Evolutionary conservation across 2,329 filamentous ascomycete genomes (phyloP), one percentile per base, ranked within the genome.

Genomic region (Pyrenophora graminea): DNA sequence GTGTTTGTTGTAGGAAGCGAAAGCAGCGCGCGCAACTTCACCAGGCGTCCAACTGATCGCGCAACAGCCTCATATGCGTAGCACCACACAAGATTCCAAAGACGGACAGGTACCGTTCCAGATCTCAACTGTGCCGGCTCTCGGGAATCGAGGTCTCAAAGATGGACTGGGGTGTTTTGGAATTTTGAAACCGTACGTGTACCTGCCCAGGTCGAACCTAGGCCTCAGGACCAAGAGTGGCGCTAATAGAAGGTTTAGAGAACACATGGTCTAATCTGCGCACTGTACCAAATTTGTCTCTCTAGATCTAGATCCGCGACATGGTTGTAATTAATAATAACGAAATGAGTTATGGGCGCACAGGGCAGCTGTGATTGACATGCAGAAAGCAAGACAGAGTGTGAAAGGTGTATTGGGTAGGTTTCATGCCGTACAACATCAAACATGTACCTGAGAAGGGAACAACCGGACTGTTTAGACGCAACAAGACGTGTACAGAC

Each of bases 111-210:
- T 33, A 33, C 33, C 13, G 54, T 44, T 38, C 27, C 51, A 51
- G 27, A 39, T 15, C 36, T 23, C 23, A 5, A 47, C 51, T 40
- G 48, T 48, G 44, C 50, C 51, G 36, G 19, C 15, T 34, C 33
- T 38, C 39, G 54, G 50, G 44, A 40, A 34, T 45, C 47, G 31
- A 39, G 36, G 41, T 48, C 27, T 30, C 27, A 30, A 12, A 30
- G 10, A 13, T 37, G 33, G 27, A 27, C 19, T 31, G 23, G 33
- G 38, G 6, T 2, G 40, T 45, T 57, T 57, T 57, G 51, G 40
- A 51, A 54, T 57, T 19, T 25, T 57, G 54, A 57, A 53, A 57
- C 54, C 17, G 25, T 18, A 21, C 23, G 18, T 39, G 38, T 39
- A 23, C 45, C 25, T 30, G 6, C 21, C 13, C n/a, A 19, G 6